phyloP scores from a whole-genome alignment of 2,329 filamentous ascomycete genomes.

The Phaeosphaeria sp. region DNA sequence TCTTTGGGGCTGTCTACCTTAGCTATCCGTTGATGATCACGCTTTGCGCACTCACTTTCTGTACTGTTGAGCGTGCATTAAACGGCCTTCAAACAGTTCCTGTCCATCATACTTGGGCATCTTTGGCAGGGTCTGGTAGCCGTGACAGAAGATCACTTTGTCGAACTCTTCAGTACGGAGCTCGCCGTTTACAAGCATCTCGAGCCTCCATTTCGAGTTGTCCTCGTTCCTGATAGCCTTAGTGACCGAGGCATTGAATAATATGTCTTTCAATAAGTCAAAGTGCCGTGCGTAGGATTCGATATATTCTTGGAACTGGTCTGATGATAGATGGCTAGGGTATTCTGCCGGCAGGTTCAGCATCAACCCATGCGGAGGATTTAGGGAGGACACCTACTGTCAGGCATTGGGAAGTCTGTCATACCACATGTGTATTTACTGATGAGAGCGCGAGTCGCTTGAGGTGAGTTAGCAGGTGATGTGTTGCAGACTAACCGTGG shows the following conservation, averaged over 20 bases:
- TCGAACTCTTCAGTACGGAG: slow-evolving; percentile 33
- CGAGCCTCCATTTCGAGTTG: slow-evolving; percentile 41
- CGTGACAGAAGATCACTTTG: slow-evolving; percentile 45
- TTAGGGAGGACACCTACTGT: slow-evolving; percentile 37
- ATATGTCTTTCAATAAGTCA: slow-evolving; percentile 44
- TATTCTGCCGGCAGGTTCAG: slow-evolving; percentile 7
- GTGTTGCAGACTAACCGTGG: neutral
- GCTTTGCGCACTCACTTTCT: slow-evolving; percentile 5
- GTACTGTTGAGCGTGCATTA: slow-evolving; percentile 45
- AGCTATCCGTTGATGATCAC: neutral
- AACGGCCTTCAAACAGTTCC: slow-evolving; percentile 48
- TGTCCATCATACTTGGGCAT: slow-evolving; percentile 47
- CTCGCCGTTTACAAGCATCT: slow-evolving; percentile 32
- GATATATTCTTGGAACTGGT: slow-evolving; percentile 49
- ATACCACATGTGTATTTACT: slow-evolving; percentile 52
- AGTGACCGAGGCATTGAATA: slow-evolving; percentile 43
- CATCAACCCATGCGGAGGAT: neutral
- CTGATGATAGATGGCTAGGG: slow-evolving; percentile 24
- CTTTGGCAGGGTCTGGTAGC: slow-evolving; percentile 45
- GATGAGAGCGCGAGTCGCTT: slow-evolving; percentile 15
- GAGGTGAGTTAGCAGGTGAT: neutral
- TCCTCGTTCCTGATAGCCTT: slow-evolving; percentile 36
- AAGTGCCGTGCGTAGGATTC: slow-evolving; percentile 52
- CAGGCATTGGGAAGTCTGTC: slow-evolving; percentile 54
- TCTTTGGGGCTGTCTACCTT: slow-evolving; percentile 27